Conservation (phyloP, 2,329 filamentous ascomycete species). For the Bipolaris oryzae region DNA sequence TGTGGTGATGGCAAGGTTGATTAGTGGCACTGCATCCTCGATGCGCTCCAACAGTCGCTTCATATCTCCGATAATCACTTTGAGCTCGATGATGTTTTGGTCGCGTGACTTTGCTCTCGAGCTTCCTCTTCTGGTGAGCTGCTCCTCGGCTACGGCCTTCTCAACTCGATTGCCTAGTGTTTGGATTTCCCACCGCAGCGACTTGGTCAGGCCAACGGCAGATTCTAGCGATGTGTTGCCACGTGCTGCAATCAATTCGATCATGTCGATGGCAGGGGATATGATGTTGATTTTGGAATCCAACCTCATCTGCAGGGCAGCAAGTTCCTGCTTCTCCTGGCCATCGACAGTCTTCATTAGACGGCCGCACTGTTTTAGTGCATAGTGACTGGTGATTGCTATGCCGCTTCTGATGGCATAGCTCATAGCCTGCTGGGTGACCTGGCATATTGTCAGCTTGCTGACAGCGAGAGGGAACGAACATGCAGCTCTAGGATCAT, state of each 20-base stretch:
- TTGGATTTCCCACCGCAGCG: constrained; percentile 82
- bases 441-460: constrained; percentile 48
- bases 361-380: constrained; percentile 79
- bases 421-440: constrained; percentile 82
- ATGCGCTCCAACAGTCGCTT: constrained; percentile 76
- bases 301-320: constrained; percentile 72
- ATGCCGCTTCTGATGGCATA: constrained; percentile 89
- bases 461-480: neutral
- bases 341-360: constrained; percentile 76
- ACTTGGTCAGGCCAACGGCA: constrained; percentile 80
- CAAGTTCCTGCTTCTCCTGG: constrained; percentile 72
- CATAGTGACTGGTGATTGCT: constrained; percentile 81
- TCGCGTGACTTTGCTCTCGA: constrained; percentile 58
- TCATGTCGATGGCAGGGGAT: constrained; percentile 88
- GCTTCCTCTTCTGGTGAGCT: constrained; percentile 55
- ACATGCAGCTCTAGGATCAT: neutral
- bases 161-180: constrained; percentile 76
- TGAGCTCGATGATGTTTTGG: constrained; percentile 68
- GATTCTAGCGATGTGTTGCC: constrained; percentile 85
- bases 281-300: constrained; percentile 91
- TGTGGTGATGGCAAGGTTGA: constrained; percentile 92
- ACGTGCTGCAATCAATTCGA: constrained; percentile 81
- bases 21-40: constrained; percentile 86
- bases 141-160: constrained; percentile 68
- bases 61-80: constrained; percentile 74